Base-by-base conservation (phyloP, 2,329 filamentous ascomycete genomes). In the Dendrostoma leiphaemia region DNA sequence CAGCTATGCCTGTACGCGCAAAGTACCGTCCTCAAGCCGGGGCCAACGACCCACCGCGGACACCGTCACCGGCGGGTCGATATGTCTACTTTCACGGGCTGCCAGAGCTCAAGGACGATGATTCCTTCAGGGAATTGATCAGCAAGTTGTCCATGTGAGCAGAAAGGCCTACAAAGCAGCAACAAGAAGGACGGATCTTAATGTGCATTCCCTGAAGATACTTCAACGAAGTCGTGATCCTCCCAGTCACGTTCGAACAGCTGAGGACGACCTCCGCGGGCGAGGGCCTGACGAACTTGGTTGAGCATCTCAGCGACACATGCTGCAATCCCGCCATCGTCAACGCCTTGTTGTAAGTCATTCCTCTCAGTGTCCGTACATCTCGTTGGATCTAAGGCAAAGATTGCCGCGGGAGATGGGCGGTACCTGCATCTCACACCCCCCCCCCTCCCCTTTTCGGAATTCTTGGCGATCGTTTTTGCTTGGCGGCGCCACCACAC, bases 201-300 rank as follows among this genome's bases (percentile, higher is more conserved):
- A 48, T 15, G 15, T 24, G 21, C 3, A n/a, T 4, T 7, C 5
- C 7, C 21, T 12, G 23, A 43, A 88, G 84, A 50, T 88, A 82
- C 65, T 80, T 89, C 58, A 74, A 79, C 54, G 80, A 85, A 54
- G 81, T 81, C 21, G 77, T 91, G 52, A 76, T 79, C 48, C 71
- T 85, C 43, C 86, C 88, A 15, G 82, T 82, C 64, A 86, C 82
- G 13, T 91, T 90, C 70, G 88, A 91, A 64, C 87, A 90, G 68
- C 75, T 91, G 8, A 78, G 86, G 45, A 87, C 84, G 6, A 87
- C 83, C 1, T 76, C 83, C 6, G 82, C 84, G 24, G 85, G 85
- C 2, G 78, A 75, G 58, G 82, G 74, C 61, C 75, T 82, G 63
- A 81, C 74, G 26, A 65, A 69, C 21, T 72, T 92, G 51, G 84